phyloP scores from a whole-genome alignment of 495 filamentous ascomycete species.

The Mytilinidion resinicola region DNA sequence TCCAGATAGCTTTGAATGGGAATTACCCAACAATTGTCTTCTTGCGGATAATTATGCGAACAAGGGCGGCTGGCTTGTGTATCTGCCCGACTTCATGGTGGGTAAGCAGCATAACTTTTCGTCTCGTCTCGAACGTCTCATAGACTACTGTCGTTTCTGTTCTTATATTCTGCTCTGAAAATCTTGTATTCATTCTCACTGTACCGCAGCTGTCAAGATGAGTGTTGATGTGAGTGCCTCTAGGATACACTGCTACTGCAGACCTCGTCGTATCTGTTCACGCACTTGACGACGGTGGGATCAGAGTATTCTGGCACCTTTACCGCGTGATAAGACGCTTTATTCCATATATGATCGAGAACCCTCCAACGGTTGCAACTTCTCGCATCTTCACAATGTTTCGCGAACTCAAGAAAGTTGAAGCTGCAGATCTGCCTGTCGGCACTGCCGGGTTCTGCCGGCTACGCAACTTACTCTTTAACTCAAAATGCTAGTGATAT shows the following conservation, averaged over 20 bases:
- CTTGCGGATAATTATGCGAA: conserved; percentile 30
- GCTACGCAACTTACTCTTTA: conserved; percentile 2
- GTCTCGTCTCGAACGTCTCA: too few species aligned
- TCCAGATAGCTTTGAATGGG: conserved; percentile 32
- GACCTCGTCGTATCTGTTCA: conserved; percentile 24
- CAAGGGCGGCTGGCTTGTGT: conserved; percentile 20
- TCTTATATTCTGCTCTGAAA: too few species aligned
- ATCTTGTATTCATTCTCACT: too few species aligned
- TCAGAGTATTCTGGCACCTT: conserved; percentile 17
- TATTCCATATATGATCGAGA: conserved; percentile 15
- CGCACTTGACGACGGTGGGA: conserved; percentile 19
- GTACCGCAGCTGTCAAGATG: too few species aligned
- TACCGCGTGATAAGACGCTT: conserved; percentile 19
- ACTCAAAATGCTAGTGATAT: background rate
- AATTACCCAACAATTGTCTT: conserved; percentile 29
- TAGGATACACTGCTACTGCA: conserved; percentile 13
- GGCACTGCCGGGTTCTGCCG: conserved; percentile 35
- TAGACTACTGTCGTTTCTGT: too few species aligned
- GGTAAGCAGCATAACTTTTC: conserved; percentile 4
- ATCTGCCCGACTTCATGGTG: conserved; percentile 27
- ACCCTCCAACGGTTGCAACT: conserved; percentile 2
- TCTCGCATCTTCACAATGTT: conserved; percentile 27
- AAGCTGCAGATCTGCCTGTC: conserved; percentile 25
- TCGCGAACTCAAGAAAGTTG: conserved; percentile 20
- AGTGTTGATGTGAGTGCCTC: background rate